Evolutionary conservation across 805 yeast genomes (phyloP), one percentile per base, ranked within the genome.

Genomic region (Ogataea kodamae): DNA sequence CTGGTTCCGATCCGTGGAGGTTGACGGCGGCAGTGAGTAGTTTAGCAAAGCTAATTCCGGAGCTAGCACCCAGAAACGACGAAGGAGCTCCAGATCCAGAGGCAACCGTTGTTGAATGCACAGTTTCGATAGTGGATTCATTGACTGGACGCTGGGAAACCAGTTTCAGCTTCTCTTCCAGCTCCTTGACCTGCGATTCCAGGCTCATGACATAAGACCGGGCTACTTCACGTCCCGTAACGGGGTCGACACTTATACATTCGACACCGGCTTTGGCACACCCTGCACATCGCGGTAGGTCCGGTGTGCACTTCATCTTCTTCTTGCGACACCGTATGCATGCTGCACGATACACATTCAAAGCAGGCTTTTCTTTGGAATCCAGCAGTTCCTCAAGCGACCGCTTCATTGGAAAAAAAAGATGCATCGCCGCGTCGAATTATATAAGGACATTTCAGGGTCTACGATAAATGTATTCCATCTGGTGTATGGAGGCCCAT

Each of bases 161-260:
- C 7, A 18, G 49, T 0, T 75, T 81, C 37, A 62, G 49, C 38
- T 67, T 61, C 5, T 50, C 47, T 53, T 83, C 85, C 40, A 87
- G 61, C n/a, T 61, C 59, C 6, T 67, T 65, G 2, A 86, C 65
- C 22, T 78, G 62, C 36, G 76, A 78, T 52, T 87, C 96, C 38
- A 87, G 61, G 46, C 78, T 81, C 13, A 76, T 70, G 3, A 86
- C 74, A 50, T 83, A 82, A 3, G 87, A 81, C 22, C 97, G 63
- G 0, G 96, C 94, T 1, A 87, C 76, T 45, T 82, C 87, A 35
- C 95, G 65, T 0, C 95, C 95, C 0, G 96, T 85, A 5, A 88
- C 86, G 0, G 95, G 88, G 54, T 89, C 96, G 3, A 84, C 58
- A 0, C 94, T 86, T 4, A 86, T 77, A 59, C 97, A 88, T 5